Base-by-base conservation (phyloP, 129 eudicot species). In the Flaveria sonorensis region DNA sequence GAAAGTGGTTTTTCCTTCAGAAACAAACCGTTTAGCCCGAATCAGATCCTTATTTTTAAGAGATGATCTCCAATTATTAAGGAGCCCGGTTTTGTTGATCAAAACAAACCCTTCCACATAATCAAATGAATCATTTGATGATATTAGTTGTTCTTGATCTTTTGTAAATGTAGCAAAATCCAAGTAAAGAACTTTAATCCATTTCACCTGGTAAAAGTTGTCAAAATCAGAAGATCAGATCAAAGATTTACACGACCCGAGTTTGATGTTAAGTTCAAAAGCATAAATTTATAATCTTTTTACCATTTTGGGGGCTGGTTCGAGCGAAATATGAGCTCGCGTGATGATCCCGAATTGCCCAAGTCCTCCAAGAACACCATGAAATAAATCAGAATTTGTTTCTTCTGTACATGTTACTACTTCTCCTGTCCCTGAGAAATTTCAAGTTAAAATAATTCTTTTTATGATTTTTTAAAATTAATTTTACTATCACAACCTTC, bases 321-420 rank as follows among this genome's bases (percentile, higher is more conserved):
- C 96, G 7, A 91, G 88, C 28, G 90, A 85, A 70, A 94, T 91
- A 63, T 85, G 86, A 7, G 99, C 99, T 71, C 86, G 79, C 15
- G 97, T 94, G 70, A 95, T 95, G 72, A 95, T 81, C 56, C 99
- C 99, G 56, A 95, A 95, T 80, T 95, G 99, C 68, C 99, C 99
- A 28, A 95, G 84, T 72, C 99, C 99, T 74, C 99, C 99, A 62
- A 95, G 99, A 74, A 88, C 94, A 57, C 94, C 92, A 87, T 91
- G 75, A 77, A 89, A 95, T 39, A 95, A 92, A 59, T 95, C 99
- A 14, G 92, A 79, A 76, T 95, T 95, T 64, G 86, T 83, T 68
- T 85, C 83, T 55, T 86, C 80, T 71, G 96, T 79, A 74, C 99
- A 95, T 36, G 83, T 83, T 16, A 84, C 86, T 74, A 89, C 86